Conservation (phyloP, 176 grass and related monocot genomes). For the Calamus simplicifolius region DNA sequence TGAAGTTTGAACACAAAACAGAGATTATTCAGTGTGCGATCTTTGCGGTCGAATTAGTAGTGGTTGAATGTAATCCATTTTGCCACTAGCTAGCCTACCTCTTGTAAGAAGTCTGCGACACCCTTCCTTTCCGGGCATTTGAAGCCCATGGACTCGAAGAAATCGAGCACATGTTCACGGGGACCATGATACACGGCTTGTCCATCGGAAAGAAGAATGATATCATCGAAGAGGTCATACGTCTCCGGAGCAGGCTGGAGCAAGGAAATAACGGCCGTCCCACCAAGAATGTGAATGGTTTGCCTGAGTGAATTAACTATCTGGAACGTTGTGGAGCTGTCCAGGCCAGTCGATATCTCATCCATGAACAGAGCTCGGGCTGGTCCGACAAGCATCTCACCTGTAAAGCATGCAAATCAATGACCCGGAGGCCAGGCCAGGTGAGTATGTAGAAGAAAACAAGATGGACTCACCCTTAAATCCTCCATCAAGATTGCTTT, state of each 20-base stretch:
- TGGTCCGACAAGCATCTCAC: constrained; percentile 65
- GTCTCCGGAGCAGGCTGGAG: constrained; percentile 61
- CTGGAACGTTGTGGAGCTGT: constrained; percentile 61
- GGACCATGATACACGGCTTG: constrained; percentile 65
- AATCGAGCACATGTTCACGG: constrained; percentile 48
- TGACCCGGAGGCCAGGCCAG: too few species aligned
- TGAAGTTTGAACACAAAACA: too few species aligned
- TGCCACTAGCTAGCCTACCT: constrained; percentile 18
- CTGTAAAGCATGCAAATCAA: constrained; percentile 9
- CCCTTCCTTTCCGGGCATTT: constrained; percentile 56
- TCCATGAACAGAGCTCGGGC: constrained; percentile 56
- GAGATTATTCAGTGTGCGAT: too few species aligned
- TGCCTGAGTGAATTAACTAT: constrained; percentile 53
- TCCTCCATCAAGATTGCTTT: too few species aligned
- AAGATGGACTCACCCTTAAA: too few species aligned
- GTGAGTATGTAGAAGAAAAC: too few species aligned
- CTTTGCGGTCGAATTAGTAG: too few species aligned
- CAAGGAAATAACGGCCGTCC: constrained; percentile 47
- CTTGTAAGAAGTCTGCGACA: constrained; percentile 60
- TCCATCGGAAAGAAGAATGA: constrained; percentile 56
- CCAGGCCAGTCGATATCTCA: constrained; percentile 66
- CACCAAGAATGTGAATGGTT: constrained; percentile 37
- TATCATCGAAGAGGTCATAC: constrained; percentile 52
- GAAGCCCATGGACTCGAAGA: constrained; percentile 56
- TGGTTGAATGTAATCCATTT: too few species aligned